These are phyloP conservation scores for Elsinoe arachidis DNA, from an alignment of 2,329 filamentous ascomycete species.

Conservation along the genomic window DNA sequence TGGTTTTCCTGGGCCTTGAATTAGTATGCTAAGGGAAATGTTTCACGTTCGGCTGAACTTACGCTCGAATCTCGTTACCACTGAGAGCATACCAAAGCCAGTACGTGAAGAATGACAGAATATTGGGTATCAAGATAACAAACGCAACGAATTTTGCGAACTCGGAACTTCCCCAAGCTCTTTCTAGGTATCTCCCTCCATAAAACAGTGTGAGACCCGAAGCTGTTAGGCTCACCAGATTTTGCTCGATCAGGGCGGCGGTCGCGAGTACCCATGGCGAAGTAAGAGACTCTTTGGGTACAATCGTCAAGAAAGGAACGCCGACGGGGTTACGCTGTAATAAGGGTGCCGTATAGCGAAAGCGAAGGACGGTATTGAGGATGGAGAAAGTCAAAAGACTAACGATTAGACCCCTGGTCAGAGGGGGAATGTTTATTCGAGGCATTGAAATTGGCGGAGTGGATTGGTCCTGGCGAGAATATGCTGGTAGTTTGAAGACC, in stretches of 20 bases:
- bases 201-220: conserved; percentile 76
- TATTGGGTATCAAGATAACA: conserved; percentile 69
- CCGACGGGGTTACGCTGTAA: conserved; percentile 25
- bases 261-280: conserved; percentile 92
- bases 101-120: conserved; percentile 64
- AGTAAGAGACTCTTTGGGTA: conserved; percentile 72
- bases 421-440: conserved; percentile 84
- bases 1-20: conserved; percentile 49
- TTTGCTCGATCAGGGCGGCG: conserved; percentile 83
- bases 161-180: conserved; percentile 87
- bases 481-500: background rate
- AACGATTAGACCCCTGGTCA: conserved; percentile 75
- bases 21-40: background rate
- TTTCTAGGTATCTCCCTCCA: conserved; percentile 88
- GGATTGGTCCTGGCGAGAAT: background rate
- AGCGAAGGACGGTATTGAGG: conserved; percentile 70
- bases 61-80: conserved; percentile 35
- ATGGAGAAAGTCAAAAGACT: conserved; percentile 68
- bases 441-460: conserved; percentile 45
- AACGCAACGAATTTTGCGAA: conserved; percentile 84
- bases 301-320: conserved; percentile 73
- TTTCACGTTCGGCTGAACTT: background rate
- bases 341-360: conserved; percentile 52
- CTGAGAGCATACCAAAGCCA: conserved; percentile 65
- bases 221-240: conserved; percentile 75